Conservation (phyloP, 768 basidiomycete species). For the Kwoniella sp. region DNA sequence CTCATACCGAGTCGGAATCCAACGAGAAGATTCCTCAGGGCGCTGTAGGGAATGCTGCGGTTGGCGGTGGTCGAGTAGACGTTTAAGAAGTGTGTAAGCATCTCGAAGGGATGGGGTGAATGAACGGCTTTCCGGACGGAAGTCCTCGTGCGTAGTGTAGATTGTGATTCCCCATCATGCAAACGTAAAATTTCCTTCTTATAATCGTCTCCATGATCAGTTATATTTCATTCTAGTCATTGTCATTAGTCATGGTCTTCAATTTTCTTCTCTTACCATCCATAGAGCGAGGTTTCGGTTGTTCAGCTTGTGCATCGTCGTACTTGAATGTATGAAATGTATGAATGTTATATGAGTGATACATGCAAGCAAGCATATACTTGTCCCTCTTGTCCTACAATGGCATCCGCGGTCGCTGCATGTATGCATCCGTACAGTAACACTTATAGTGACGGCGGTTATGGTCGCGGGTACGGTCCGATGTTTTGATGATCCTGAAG, state of each 20-base stretch:
- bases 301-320: not conserved
- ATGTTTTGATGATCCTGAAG: not conserved
- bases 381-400: no score
- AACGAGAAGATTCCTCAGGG: constrained; percentile 25
- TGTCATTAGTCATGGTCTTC: not conserved
- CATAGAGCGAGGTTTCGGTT: not conserved
- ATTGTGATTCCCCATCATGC: no score
- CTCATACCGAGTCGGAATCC: constrained; percentile 11
- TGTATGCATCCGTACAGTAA: no score
- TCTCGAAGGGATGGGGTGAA: no score
- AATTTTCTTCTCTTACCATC: not conserved
- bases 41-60: constrained; percentile 32
- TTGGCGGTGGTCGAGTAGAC: constrained; percentile 49
- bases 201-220: no score
- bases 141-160: no score
- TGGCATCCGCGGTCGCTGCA: no score
- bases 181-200: no score
- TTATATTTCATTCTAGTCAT: no score
- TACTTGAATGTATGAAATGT: not conserved
- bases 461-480: not conserved
- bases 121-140: no score
- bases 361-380: not conserved
- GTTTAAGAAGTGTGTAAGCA: constrained; percentile 18
- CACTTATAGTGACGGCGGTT: not conserved
- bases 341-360: not conserved